Conservation (phyloP, 1,284 basidiomycete species). For the Cystobasidium pallidum region DNA sequence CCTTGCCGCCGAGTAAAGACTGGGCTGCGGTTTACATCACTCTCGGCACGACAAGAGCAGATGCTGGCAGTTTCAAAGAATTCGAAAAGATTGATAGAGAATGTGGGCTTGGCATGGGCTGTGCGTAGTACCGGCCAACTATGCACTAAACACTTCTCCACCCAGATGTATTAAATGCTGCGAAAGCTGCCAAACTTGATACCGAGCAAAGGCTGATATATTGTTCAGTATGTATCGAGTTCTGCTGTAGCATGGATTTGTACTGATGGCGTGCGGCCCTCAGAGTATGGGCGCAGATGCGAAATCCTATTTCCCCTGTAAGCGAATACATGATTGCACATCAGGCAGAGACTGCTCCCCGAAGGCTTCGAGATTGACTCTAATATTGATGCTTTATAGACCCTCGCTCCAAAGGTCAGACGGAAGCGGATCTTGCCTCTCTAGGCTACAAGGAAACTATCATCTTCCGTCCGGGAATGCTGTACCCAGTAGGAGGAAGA, state of each 20-base stretch:
- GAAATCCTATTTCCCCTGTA: constrained; percentile 61
- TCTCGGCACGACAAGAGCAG: constrained; percentile 66
- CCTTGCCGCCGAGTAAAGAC: constrained; percentile 63
- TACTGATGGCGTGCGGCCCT: constrained; percentile 57
- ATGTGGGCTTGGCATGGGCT: constrained; percentile 57
- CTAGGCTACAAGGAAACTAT: constrained; percentile 71
- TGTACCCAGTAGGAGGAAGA: constrained; percentile 59
- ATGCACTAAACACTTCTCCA: neutral
- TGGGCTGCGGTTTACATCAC: constrained; percentile 49
- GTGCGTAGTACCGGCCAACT: neutral
- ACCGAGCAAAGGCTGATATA: constrained; percentile 68
- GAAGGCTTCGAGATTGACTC: constrained; percentile 51
- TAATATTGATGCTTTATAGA: constrained; percentile 56
- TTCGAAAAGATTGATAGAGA: constrained; percentile 77
- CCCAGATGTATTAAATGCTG: constrained; percentile 67
- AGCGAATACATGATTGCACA: constrained; percentile 12
- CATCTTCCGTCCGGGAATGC: constrained; percentile 66
- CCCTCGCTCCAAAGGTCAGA: constrained; percentile 68
- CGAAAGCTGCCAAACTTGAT: constrained; percentile 65
- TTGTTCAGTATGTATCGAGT: constrained; percentile 64
- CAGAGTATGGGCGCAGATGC: constrained; percentile 63
- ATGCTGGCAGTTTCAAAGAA: constrained; percentile 66
- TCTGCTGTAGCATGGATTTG: constrained; percentile 60
- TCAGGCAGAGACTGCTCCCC: too few species aligned
- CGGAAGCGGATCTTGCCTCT: constrained; percentile 68